Evolutionary conservation across 176 grass and related monocot species (phyloP).

Genomic region (Eragrostis curvula): DNA sequence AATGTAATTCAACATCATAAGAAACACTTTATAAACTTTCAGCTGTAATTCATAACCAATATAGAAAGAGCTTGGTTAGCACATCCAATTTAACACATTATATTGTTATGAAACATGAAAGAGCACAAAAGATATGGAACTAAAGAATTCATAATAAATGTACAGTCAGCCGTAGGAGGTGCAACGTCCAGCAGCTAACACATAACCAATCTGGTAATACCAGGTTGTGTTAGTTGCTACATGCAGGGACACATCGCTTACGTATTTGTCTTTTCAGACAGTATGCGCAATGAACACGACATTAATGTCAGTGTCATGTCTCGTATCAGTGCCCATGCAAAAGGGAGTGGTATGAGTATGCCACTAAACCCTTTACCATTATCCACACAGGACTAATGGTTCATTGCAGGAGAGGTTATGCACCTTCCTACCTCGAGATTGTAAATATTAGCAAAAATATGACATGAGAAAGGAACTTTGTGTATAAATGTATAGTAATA

Average conservation of each 20-base stretch:
- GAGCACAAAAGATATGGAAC: not conserved
- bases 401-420: conserved; percentile 40
- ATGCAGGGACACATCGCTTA: conserved; percentile 61
- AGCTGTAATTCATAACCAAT: not conserved
- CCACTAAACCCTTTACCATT: conserved; percentile 41
- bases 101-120: conserved; percentile 28
- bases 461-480: not conserved
- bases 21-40: not conserved
- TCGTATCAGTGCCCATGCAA: conserved; percentile 61
- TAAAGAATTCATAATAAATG: not conserved
- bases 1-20: not conserved
- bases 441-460: conserved; percentile 22
- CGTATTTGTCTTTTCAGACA: conserved; percentile 49
- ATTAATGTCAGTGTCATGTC: conserved; percentile 33
- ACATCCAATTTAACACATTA: not conserved
- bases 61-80: not conserved
- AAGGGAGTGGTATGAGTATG: conserved; percentile 40
- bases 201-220: conserved; percentile 44
- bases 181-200: conserved; percentile 38
- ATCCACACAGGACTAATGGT: conserved; percentile 39
- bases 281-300: conserved; percentile 37
- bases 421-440: conserved; percentile 44
- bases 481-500: not conserved
- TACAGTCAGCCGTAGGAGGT: conserved; percentile 27
- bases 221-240: conserved; percentile 51